Conservation (phyloP, 2,329 filamentous ascomycete genomes). For the Aspergillus sclerotialis region DNA sequence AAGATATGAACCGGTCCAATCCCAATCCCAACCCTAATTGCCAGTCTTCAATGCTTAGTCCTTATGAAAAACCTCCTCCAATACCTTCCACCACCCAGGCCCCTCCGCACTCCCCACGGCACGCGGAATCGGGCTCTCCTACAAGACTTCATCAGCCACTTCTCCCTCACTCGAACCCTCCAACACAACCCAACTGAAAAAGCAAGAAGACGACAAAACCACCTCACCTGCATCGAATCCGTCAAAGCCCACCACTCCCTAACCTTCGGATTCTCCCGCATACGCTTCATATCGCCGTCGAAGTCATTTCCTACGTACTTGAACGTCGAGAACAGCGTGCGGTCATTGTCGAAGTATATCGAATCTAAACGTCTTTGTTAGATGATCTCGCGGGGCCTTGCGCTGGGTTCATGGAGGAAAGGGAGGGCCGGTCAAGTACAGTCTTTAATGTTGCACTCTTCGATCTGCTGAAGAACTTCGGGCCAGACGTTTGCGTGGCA, state of each 20-base stretch:
- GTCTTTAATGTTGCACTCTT: constrained; percentile 66
- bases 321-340: constrained; percentile 67
- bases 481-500: constrained; percentile 71
- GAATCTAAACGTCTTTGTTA: constrained; percentile 46
- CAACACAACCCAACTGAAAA: too few relatives aligned
- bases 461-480: constrained; percentile 68
- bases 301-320: constrained; percentile 72
- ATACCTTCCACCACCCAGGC: constrained; percentile 29
- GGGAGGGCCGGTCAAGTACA: too few relatives aligned
- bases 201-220: background rate
- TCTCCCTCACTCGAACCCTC: constrained; percentile 1
- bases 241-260: constrained; percentile 78
- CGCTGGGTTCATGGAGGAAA: too few relatives aligned
- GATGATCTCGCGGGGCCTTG: background rate
- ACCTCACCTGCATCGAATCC: constrained; percentile 59
- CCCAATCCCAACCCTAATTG: background rate
- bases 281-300: constrained; percentile 66
- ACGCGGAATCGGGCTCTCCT: constrained; percentile 26
- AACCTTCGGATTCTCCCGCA: constrained; percentile 66
- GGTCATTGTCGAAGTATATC: constrained; percentile 61
- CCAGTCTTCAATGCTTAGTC: constrained; percentile 16
- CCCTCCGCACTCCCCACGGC: constrained; percentile 27
- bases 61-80: constrained; percentile 30
- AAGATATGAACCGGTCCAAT: background rate
- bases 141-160: background rate